Evolutionary conservation across 1,284 basidiomycete species (phyloP).

Genomic region (Amylostereum chailletii): DNA sequence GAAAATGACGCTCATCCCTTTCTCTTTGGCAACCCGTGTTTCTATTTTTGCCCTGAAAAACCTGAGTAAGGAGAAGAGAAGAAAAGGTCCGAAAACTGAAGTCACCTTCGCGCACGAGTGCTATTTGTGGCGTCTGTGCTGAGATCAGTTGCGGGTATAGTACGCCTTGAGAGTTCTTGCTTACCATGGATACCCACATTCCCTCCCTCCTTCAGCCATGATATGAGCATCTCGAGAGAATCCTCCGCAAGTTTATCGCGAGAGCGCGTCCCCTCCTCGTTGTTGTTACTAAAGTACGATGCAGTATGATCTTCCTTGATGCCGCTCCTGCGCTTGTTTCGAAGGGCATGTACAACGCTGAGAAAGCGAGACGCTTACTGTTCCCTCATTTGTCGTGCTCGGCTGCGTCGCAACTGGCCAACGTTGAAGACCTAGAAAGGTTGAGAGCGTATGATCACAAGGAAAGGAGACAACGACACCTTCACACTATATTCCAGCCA

Average conservation of each 20-base stretch:
- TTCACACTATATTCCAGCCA: conserved; percentile 99
- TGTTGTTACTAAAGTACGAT: conserved; percentile 86
- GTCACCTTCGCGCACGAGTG: conserved; percentile 63
- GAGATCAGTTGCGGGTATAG: conserved; percentile 6
- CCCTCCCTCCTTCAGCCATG: conserved; percentile 91
- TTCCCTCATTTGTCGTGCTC: conserved; percentile 72
- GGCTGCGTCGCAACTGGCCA: conserved; percentile 86
- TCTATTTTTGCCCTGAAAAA: conserved; percentile 67
- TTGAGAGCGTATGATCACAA: conserved; percentile 5
- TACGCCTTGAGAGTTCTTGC: conserved; percentile 11
- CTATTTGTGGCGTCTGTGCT: conserved; percentile 87
- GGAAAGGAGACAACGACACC: conserved; percentile 27
- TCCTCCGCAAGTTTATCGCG: conserved; percentile 87
- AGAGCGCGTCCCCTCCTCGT: conserved; percentile 68
- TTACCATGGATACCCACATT: conserved; percentile 97
- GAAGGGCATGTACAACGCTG: conserved; percentile 1
- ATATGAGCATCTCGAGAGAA: conserved; percentile 90
- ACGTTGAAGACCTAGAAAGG: conserved; percentile 90
- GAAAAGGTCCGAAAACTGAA: too few relatives aligned
- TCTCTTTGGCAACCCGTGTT: conserved; percentile 80
- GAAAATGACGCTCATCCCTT: conserved; percentile 87
- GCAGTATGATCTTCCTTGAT: conserved; percentile 88
- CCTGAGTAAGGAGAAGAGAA: too few relatives aligned
- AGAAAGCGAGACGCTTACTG: conserved; percentile 37
- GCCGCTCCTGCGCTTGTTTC: conserved; percentile 45